phyloP scores from a whole-genome alignment of 345 rosid genomes.

The Syzygium oleosum region DNA sequence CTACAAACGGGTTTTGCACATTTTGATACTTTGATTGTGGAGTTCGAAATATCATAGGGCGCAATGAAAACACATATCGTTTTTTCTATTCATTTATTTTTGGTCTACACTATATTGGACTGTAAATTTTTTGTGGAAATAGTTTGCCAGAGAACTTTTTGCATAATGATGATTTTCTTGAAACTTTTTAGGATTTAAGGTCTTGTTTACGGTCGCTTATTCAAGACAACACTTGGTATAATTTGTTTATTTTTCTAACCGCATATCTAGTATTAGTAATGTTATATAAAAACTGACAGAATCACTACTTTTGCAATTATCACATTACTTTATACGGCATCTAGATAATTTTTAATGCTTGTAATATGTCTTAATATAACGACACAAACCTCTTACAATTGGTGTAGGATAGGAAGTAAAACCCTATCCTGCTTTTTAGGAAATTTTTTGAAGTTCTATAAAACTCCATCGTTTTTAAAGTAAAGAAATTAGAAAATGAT shows the following conservation, averaged over 20 bases:
- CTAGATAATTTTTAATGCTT: no score
- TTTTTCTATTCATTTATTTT: no score
- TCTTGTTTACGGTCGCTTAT: neutral
- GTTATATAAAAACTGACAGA: neutral
- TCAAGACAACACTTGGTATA: neutral
- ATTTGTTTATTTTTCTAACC: neutral
- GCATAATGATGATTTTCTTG: neutral
- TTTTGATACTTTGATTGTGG: neutral
- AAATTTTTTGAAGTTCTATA: neutral
- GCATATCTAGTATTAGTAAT: no score
- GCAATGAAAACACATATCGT: neutral
- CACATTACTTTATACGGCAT: no score
- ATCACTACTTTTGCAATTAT: no score
- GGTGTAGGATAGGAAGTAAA: no score
- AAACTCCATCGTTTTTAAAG: neutral
- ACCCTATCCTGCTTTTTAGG: no score
- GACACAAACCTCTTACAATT: no score
- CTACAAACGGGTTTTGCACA: neutral
- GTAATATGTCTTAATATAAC: no score
- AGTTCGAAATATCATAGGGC: neutral
- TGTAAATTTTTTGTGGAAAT: neutral
- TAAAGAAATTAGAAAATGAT: neutral
- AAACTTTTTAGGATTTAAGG: neutral
- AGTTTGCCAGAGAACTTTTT: neutral
- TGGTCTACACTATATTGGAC: neutral